These are phyloP conservation scores for Amorphotheca resinae DNA, from an alignment of 495 filamentous ascomycete species.

Conservation along the genomic window DNA sequence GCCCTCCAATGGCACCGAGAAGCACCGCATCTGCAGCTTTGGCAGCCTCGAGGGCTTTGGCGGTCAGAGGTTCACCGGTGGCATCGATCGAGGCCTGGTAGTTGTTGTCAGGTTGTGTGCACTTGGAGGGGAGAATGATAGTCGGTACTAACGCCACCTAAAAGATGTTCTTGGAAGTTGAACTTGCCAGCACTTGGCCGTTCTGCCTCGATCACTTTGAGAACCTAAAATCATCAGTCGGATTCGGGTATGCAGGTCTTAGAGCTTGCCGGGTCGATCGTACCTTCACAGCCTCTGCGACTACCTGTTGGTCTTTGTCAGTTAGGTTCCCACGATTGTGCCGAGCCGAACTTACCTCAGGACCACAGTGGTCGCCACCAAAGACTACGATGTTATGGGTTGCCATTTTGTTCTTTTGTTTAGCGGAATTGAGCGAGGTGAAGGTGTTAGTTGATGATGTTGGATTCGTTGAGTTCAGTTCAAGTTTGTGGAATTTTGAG, in stretches of 20 bases:
- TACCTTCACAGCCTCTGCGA: constrained; percentile 76
- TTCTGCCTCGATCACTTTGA: constrained; percentile 60
- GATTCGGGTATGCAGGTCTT: background rate
- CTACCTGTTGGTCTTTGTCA: constrained; percentile 25
- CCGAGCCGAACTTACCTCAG: constrained; percentile 50
- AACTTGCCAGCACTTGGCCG: constrained; percentile 58
- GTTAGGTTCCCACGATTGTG: background rate
- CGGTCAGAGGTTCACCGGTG: constrained; percentile 64
- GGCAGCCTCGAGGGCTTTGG: constrained; percentile 72
- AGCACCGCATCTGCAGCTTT: constrained; percentile 87
- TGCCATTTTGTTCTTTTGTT: constrained; percentile 30
- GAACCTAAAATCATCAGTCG: constrained; percentile 35
- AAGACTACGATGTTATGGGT: constrained; percentile 54
- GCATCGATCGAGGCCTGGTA: constrained; percentile 76
- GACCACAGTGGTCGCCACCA: constrained; percentile 86
- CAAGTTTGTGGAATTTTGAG: background rate
- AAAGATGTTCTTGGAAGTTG: constrained; percentile 82
- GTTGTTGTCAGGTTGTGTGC: constrained; percentile 4
- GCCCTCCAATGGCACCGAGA: constrained; percentile 90
- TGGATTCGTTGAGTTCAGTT: too few species aligned
- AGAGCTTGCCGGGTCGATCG: background rate
- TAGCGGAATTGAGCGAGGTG: too few species aligned
- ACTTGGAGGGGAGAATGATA: background rate
- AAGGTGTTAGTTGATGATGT: too few species aligned
- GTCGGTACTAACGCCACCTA: constrained; percentile 72